These are phyloP conservation scores for Adansonia gregorii DNA, from an alignment of 441 rosid genomes.

Conservation along the genomic window DNA sequence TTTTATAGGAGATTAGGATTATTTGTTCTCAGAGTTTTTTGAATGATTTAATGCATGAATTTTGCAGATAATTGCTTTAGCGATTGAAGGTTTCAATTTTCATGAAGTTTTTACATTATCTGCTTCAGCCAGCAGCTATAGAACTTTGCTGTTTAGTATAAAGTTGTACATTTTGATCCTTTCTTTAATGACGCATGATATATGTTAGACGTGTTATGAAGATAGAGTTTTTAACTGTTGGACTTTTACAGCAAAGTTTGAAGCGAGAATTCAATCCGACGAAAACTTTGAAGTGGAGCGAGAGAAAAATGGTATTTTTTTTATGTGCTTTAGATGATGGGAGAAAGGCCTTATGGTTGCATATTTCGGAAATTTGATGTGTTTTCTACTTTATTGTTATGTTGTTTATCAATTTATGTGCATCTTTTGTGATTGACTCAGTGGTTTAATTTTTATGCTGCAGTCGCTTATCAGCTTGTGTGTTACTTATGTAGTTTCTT, in stretches of 20 bases:
- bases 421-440: neutral
- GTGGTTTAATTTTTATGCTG: neutral
- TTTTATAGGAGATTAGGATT: neutral
- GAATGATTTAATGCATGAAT: neutral
- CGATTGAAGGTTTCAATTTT: neutral
- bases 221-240: conserved; percentile 12
- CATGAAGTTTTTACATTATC: neutral
- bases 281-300: conserved; percentile 7
- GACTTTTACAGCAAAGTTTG: conserved; percentile 13
- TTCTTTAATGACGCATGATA: conserved; percentile 6
- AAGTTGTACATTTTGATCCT: neutral
- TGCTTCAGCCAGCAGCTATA: conserved; percentile 7
- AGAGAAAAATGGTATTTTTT: conserved; percentile 38
- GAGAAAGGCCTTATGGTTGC: neutral
- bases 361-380: neutral
- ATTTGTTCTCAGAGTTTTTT: neutral
- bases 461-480: neutral
- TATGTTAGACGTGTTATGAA: conserved; percentile 2
- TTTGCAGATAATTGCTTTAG: conserved; percentile 17
- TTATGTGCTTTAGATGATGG: conserved; percentile 2
- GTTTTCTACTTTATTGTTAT: neutral
- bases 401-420: neutral
- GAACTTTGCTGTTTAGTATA: neutral
- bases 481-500: neutral
- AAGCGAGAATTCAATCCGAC: neutral